Conservation (phyloP, 2,329 filamentous ascomycete genomes). For the Xylaria digitata region DNA sequence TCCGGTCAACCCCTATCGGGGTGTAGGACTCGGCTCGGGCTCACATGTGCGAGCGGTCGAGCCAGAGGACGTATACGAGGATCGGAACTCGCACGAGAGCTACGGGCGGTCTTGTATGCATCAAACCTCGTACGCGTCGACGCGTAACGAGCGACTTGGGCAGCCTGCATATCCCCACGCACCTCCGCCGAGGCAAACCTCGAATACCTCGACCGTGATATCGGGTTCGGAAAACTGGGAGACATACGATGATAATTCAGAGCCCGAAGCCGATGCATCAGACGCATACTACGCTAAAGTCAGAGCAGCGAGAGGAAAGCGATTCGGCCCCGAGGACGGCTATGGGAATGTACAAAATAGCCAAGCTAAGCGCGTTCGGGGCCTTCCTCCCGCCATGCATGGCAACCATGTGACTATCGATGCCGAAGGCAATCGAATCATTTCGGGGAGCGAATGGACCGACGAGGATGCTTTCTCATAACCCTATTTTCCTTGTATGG, state of each 20-base stretch:
- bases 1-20: conserved; percentile 61
- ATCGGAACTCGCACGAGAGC: conserved; percentile 61
- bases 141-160: conserved; percentile 54
- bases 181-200: conserved; percentile 71
- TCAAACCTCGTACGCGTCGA: conserved; percentile 52
- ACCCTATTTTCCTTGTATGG: conserved; percentile 40
- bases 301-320: conserved; percentile 74
- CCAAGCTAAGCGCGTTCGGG: conserved; percentile 65
- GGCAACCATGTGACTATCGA: conserved; percentile 63
- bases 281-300: conserved; percentile 86
- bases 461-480: conserved; percentile 69
- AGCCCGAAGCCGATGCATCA: conserved; percentile 78
- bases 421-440: conserved; percentile 69
- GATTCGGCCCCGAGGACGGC: conserved; percentile 64
- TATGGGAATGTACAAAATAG: conserved; percentile 55
- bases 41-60: conserved; percentile 68
- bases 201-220: conserved; percentile 78
- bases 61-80: conserved; percentile 89
- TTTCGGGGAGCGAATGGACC: conserved; percentile 75
- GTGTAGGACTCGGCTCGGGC: conserved; percentile 62
- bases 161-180: conserved; percentile 56
- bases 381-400: conserved; percentile 63
- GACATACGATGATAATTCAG: conserved; percentile 88
- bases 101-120: conserved; percentile 52
- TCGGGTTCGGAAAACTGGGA: conserved; percentile 98